Base-by-base conservation (phyloP, 2,329 filamentous ascomycete genomes). In the Microsporum ferrugineum region DNA sequence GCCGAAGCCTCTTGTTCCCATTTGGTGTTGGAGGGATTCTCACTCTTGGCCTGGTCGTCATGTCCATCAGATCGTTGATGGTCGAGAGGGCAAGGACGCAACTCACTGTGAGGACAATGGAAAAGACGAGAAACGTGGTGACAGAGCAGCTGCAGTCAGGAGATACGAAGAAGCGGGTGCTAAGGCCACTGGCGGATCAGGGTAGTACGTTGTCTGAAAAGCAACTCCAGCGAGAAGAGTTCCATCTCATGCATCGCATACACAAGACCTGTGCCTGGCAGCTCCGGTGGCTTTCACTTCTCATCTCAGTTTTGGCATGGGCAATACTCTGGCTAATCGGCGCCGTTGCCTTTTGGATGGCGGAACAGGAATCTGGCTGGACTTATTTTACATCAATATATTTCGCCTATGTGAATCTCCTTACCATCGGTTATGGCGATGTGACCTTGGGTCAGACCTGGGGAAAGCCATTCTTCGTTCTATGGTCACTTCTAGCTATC, bases 231-330 rank as follows among this genome's bases (percentile, higher is more conserved):
- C 67, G 69, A 60, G 68, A 67, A 14, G 73, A 76, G 60, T 76
- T 80, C 63, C 69, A 74, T 12, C 72, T 77, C 3, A 80, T 80
- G 78, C 73, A 77, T 12, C 72, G 71, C 49, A 74, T 79, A 2
- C 76, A 78, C 57, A 69, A 73, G 5, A 64, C 73, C 23, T 72
- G 77, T 1, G 73, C 73, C 23, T 64, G 70, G 1, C 69, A 78
- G 59, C 70, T 74, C 8, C 74, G 75, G 17, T 80, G 74, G 70
- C 66, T 78, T 27, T 72, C 75, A 0, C 68, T 79, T 0, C 51
- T 66, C 2, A 68, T 70, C 1, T 77, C 76, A 17, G 61, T 70
- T 5, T 66, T 66, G 3, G 72, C 76, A 5, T 78, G 75, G 61
- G 68, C 76, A 39, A 63, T 71, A 0, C 63, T 80, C 29, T 80